These are phyloP conservation scores for Talaromyces amestolkiae DNA, from an alignment of 2,329 filamentous ascomycete genomes.

Conservation along the genomic window DNA sequence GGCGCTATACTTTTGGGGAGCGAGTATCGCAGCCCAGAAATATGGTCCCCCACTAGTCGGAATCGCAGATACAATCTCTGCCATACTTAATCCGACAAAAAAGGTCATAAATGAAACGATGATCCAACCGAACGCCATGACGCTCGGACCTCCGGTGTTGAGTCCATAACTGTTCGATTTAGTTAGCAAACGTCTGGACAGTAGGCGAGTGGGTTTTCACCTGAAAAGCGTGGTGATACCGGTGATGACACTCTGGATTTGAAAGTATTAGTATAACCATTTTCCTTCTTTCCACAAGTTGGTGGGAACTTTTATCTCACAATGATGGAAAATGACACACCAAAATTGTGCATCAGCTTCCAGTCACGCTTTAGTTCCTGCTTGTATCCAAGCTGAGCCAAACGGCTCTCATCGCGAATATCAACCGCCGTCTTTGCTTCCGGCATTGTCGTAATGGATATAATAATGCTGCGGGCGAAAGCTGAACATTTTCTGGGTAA, in stretches of 20 bases:
- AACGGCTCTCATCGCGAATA: slow-evolving; percentile 15
- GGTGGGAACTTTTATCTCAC: not conserved
- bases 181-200: not conserved
- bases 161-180: slow-evolving; percentile 9
- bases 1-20: slow-evolving; percentile 4
- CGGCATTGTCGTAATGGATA: not conserved
- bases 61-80: slow-evolving; percentile 16
- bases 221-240: not conserved
- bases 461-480: not conserved
- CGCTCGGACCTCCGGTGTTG: slow-evolving; percentile 12
- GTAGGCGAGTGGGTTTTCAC: not conserved
- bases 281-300: not conserved
- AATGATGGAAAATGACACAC: slow-evolving; percentile 17
- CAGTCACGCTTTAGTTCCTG: slow-evolving; percentile 16
- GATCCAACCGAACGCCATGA: slow-evolving; percentile 16
- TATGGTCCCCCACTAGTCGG: slow-evolving; percentile 17
- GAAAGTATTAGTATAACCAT: not conserved
- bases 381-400: slow-evolving; percentile 16
- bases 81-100: slow-evolving; percentile 16
- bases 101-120: slow-evolving; percentile 16
- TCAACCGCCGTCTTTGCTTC: not conserved
- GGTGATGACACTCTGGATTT: not conserved
- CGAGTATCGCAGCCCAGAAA: slow-evolving; percentile 15
- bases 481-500: not conserved
- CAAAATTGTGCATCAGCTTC: slow-evolving; percentile 16